These are phyloP conservation scores for Austroboletus olivaceoglutinosus DNA, from an alignment of 1,284 basidiomycete genomes.

Conservation along the genomic window DNA sequence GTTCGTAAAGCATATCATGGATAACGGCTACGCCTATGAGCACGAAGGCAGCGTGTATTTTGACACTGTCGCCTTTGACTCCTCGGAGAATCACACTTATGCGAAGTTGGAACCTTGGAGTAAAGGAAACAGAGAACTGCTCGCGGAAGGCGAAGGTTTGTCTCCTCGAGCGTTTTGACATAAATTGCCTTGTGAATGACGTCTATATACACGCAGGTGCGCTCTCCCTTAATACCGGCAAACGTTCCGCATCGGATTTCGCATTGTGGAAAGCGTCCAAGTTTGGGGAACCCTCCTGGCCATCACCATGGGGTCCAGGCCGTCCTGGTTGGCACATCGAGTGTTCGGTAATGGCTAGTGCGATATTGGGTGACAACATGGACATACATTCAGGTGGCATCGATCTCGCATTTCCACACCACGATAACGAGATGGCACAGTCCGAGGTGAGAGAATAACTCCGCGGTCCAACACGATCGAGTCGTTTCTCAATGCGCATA, in stretches of 20 bases:
- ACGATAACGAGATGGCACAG: conserved; percentile 99
- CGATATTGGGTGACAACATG: conserved; percentile 88
- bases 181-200: neutral
- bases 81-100: conserved; percentile 70
- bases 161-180: conserved; percentile 4
- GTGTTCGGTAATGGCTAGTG: conserved; percentile 98
- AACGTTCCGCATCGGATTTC: conserved; percentile 81
- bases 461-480: conserved; percentile 5
- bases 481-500: conserved; percentile 32
- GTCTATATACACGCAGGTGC: conserved; percentile 45
- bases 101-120: conserved; percentile 97
- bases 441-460: conserved; percentile 66
- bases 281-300: conserved; percentile 97
- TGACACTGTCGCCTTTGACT: conserved; percentile 87
- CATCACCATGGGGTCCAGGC: conserved; percentile 95
- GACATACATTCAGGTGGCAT: conserved; percentile 98
- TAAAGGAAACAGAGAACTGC: conserved; percentile 86
- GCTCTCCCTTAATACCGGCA: conserved; percentile 58
- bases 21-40: conserved; percentile 91
- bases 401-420: conserved; percentile 97
- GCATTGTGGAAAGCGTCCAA: conserved; percentile 98
- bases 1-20: conserved; percentile 85
- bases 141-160: conserved; percentile 92
- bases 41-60: conserved; percentile 93
- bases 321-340: conserved; percentile 99